Base-by-base conservation (phyloP, 345 rosid genomes). In the Eucalyptus erythrocorys region DNA sequence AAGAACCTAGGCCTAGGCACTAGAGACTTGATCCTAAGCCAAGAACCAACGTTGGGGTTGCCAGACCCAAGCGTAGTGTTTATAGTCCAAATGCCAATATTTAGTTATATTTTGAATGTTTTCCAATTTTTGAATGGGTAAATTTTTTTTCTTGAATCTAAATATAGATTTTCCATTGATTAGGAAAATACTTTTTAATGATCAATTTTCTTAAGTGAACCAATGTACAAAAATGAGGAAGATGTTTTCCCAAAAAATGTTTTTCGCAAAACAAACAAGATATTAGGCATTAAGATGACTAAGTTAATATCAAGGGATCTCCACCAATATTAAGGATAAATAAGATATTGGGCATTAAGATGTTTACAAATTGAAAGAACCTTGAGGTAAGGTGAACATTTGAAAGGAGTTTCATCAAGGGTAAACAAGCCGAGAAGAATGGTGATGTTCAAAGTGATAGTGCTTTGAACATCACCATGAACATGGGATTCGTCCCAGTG, bases 61-160 rank as follows among this genome's bases (percentile, higher is more conserved):
- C 6, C 0, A 0, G 22, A 24, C 27, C 61, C 61, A 55, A 55
- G 0, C 6, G 12, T 24, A 4, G 1, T 55, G 8, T 55, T 55
- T 55, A 8, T 5, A 21, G 61, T 55, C 13, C 13, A 55, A 55
- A 55, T 55, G 61, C 0, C 27, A 24, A 55, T 55, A 0, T 55
- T 8, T 24, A 24, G 6, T 55, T 4, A 55, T 24, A 24, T 55
- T 55, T 55, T 55, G 61, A 55, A 55, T 55, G 30, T 55, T 22
- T 22, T 53, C 5, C 0, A 0, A 0, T 24, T 24, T 55, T 55
- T 55, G 30, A 55, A 0, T 22, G 6, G 24, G 27, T 0, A 55
- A 55, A 24, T 22, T 0, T 8, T 22, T 55, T 55, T 55, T 55
- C 61, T 24, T 55, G 30, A 55, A 55, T 55, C 6, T 55, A 55